Percentiles rank a stretch among this genome's conserved stretches.
phyloP scores from a whole-genome alignment of 129 eudicot genomes.

The Solidago caesia region DNA sequence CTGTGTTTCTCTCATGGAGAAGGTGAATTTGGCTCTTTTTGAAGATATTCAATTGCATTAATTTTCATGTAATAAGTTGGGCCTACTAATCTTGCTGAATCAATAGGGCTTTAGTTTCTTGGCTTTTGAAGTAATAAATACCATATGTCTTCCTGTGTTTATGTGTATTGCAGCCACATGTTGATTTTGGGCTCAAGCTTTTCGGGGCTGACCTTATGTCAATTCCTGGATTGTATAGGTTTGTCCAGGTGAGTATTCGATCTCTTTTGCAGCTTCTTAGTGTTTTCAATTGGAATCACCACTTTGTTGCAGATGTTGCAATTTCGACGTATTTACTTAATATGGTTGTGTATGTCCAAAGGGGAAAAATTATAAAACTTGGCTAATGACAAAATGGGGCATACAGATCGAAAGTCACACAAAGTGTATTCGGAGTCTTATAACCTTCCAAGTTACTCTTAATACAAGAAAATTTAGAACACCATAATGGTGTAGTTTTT shows the following conservation, averaged over 20 bases:
- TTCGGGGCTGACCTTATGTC: constrained; percentile 97
- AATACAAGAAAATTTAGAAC: neutral
- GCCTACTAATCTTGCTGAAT: neutral
- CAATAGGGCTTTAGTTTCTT: neutral
- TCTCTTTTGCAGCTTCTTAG: neutral
- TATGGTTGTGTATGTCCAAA: neutral
- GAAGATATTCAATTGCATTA: neutral
- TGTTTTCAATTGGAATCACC: neutral
- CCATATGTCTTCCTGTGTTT: neutral
- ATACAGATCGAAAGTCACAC: neutral
- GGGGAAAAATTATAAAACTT: neutral
- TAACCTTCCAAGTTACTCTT: neutral
- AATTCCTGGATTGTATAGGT: constrained; percentile 83
- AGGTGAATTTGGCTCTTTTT: constrained; percentile 43
- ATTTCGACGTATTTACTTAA: neutral
- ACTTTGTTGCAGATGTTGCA: neutral
- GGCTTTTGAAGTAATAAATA: neutral
- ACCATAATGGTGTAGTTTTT: neutral
- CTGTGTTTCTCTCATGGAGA: constrained; percentile 88
- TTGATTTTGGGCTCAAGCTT: constrained; percentile 91
- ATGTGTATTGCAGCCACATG: constrained; percentile 75
- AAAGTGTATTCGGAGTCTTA: neutral
- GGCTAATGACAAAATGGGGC: neutral
- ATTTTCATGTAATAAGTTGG: neutral
- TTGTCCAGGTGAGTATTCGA: constrained; percentile 65